Evolutionary conservation across 495 filamentous ascomycete genomes (phyloP), one percentile per base, ranked within the genome.

Genomic region (Penicillium ucsense): DNA sequence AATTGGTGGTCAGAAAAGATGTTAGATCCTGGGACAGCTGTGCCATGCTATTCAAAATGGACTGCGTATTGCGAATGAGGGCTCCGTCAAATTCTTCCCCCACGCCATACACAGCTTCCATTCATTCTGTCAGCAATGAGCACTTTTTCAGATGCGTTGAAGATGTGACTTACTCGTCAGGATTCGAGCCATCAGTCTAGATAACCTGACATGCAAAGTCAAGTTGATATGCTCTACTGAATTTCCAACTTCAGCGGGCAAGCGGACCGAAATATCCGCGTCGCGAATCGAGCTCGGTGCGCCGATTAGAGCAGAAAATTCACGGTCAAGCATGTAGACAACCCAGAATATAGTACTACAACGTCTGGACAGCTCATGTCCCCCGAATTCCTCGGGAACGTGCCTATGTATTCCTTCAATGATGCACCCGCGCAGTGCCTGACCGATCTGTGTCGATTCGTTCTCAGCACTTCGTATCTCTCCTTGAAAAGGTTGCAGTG

Each of bases 301-400:
- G 6, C 63, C 66, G 11, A 70, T 67, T 2, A 65, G 41, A 31
- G 66, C 61, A 4, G 61, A 59, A 34, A 66, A 64, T 27, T 70
- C 63, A 20, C 66, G 45, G 38, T 70, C 66, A 2, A 70, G 53
- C 52, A 70, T 59, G 20, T 70, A 70, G 4, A 68, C 65, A 3
- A 62, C 62, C 66, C 66, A 70, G 33, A 66, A 70, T n/a, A 63
- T 60, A 6, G 55, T 61, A 35, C 60, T 52, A 42, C 58, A 68
- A 31, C 66, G 59, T 28, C 57, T 47, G 8, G 61, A 62, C 6
- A 59, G 49, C 12, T 58, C 47, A 4, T 50, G 53, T 29, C 61
- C 53, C 29, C 57, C 43, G 39, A 56, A 33, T 30, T 59, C 50
- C 42, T 60, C 55, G 4, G 64, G 60, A 6, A 64, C 56, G 51